These are phyloP conservation scores for Kuraishia piskuri DNA, from an alignment of 805 yeast genomes.

Conservation along the genomic window DNA sequence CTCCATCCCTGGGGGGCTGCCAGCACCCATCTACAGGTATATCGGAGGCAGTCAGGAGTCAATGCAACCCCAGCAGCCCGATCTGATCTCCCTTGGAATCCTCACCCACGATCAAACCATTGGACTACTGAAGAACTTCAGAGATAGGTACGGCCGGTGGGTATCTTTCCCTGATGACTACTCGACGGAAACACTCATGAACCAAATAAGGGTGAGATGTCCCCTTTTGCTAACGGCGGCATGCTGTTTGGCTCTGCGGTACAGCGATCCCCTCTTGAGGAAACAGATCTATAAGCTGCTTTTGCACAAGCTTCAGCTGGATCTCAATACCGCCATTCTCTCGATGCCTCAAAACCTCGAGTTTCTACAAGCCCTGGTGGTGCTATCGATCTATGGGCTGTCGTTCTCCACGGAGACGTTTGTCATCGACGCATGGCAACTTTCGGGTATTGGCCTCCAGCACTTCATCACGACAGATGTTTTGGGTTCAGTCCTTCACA, in stretches of 20 bases:
- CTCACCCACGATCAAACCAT: slow-evolving; percentile 39
- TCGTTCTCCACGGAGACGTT: slow-evolving; percentile 46
- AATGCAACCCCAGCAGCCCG: slow-evolving; percentile 22
- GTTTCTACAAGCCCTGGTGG: slow-evolving; percentile 59
- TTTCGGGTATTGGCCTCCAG: slow-evolving; percentile 58
- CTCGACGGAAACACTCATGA: slow-evolving; percentile 39
- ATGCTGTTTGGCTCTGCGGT: slow-evolving; percentile 55
- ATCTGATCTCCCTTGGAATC: slow-evolving; percentile 42
- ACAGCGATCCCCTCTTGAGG: slow-evolving; percentile 28
- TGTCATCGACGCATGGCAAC: slow-evolving; percentile 60
- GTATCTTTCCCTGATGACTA: slow-evolving; percentile 54
- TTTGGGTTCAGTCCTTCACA: slow-evolving; percentile 28
- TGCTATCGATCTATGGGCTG: slow-evolving; percentile 56
- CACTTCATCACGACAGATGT: slow-evolving; percentile 48
- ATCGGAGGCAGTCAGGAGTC: slow-evolving; percentile 14
- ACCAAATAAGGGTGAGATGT: slow-evolving; percentile 38
- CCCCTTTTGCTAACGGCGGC: slow-evolving; percentile 61
- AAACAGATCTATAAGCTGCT: slow-evolving; percentile 33
- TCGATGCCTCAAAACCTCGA: slow-evolving; percentile 38
- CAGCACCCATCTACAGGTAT: slow-evolving; percentile 27
- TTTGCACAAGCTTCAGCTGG: slow-evolving; percentile 37
- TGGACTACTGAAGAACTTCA: slow-evolving; percentile 45
- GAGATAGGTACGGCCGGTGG: slow-evolving; percentile 71
- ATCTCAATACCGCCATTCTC: slow-evolving; percentile 36
- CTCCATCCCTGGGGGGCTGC: slow-evolving; percentile 19